These are phyloP conservation scores for Thelonectria rubi DNA, from an alignment of 2,329 filamentous ascomycete genomes.

Conservation along the genomic window DNA sequence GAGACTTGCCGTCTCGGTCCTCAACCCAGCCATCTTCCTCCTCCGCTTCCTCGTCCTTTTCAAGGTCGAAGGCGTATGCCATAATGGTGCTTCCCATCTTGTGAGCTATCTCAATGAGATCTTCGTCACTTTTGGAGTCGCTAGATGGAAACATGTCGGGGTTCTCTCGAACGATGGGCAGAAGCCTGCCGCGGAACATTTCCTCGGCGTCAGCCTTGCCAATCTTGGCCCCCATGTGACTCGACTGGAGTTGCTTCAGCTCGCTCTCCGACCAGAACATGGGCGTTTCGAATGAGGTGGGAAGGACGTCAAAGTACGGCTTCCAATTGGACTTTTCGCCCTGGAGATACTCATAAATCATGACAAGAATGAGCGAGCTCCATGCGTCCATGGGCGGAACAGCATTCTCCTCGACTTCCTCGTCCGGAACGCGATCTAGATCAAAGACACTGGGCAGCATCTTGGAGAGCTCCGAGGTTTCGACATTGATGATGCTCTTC, in stretches of 20 bases:
- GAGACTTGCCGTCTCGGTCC: conserved; percentile 64
- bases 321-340: conserved; percentile 74
- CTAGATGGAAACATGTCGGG: conserved; percentile 53
- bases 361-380: conserved; percentile 74
- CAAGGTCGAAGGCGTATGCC: conserved; percentile 90
- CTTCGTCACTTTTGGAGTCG: conserved; percentile 51
- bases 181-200: conserved; percentile 67
- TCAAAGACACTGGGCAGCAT: conserved; percentile 65
- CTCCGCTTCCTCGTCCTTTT: conserved; percentile 65
- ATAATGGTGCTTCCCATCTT: conserved; percentile 89
- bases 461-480: conserved; percentile 74
- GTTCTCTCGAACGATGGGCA: conserved; percentile 60
- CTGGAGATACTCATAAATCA: conserved; percentile 78
- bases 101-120: conserved; percentile 68
- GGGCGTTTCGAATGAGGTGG: conserved; percentile 77
- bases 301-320: conserved; percentile 80
- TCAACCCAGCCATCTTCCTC: conserved; percentile 72
- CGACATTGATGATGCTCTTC: conserved; percentile 72
- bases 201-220: conserved; percentile 76
- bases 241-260: conserved; percentile 77
- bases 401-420: conserved; percentile 50
- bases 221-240: conserved; percentile 78
- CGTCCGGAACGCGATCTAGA: conserved; percentile 47
- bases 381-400: conserved; percentile 59
- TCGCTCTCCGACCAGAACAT: conserved; percentile 88